These are phyloP conservation scores for Aspergillus texensis DNA, from an alignment of 2,329 filamentous ascomycete species.

Conservation along the genomic window DNA sequence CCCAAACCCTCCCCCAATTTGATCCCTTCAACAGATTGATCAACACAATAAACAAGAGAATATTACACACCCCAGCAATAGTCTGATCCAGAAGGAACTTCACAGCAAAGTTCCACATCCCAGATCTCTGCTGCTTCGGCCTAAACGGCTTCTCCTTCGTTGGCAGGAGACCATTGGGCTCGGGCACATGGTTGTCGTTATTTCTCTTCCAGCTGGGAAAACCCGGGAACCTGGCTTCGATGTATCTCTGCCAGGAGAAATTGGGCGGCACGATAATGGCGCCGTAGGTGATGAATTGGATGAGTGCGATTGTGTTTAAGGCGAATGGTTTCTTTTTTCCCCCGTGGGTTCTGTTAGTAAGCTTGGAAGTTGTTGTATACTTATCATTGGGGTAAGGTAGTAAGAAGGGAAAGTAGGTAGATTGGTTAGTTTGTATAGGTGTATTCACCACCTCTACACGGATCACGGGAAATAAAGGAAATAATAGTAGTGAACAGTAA, in stretches of 20 bases:
- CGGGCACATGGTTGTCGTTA: background rate
- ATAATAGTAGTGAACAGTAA: background rate
- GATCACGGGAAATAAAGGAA: background rate
- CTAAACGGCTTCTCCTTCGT: constrained; percentile 16
- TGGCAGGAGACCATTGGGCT: constrained; percentile 1
- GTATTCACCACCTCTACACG: background rate
- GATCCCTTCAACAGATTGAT: constrained; percentile 51
- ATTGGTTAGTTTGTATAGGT: too few relatives aligned
- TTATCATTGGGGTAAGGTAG: too few relatives aligned
- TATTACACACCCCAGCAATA: constrained; percentile 59
- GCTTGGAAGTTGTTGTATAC: background rate
- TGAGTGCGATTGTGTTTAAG: constrained; percentile 68
- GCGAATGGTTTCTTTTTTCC: constrained; percentile 43
- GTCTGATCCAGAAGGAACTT: constrained; percentile 64
- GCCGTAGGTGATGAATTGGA: constrained; percentile 77
- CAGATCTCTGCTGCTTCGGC: background rate
- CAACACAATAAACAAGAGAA: constrained; percentile 57
- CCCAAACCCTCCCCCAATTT: constrained; percentile 28
- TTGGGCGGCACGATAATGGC: constrained; percentile 78
- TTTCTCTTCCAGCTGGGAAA: constrained; percentile 42
- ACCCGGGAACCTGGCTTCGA: constrained; percentile 75
- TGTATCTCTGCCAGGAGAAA: constrained; percentile 79
- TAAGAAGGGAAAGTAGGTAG: too few relatives aligned
- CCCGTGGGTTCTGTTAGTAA: background rate
- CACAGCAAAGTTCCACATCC: constrained; percentile 34